Evolutionary conservation across 2,329 filamentous ascomycete species (phyloP).

Genomic region (Cadophora sp.): DNA sequence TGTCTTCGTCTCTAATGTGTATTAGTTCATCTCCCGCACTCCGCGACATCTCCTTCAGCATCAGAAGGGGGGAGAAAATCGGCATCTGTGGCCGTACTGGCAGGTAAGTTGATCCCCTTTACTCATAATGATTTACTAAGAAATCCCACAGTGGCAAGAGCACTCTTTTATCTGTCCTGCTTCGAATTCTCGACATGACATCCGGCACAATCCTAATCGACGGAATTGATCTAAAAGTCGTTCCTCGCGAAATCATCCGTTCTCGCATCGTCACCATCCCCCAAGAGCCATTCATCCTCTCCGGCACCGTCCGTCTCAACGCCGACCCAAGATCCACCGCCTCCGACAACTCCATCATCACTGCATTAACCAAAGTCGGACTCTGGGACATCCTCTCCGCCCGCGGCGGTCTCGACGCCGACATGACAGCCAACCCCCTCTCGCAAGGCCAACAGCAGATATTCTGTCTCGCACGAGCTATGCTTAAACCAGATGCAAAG

Average conservation of each 20-base stretch:
- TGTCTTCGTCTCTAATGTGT: constrained; percentile 18
- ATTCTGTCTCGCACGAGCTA: constrained; percentile 55
- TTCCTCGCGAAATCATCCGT: constrained; percentile 51
- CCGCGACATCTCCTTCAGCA: constrained; percentile 50
- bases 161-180: constrained; percentile 65
- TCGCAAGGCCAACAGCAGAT: constrained; percentile 54
- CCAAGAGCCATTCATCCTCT: constrained; percentile 52
- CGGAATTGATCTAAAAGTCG: constrained; percentile 48
- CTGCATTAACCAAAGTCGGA: constrained; percentile 66
- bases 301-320: constrained; percentile 45
- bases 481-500: constrained; percentile 46
- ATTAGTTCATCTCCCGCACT: constrained; percentile 31
- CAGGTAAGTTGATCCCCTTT: constrained; percentile 60
- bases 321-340: constrained; percentile 48
- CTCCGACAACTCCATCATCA: constrained; percentile 76
- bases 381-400: constrained; percentile 34
- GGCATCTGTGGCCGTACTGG: constrained; percentile 55
- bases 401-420: constrained; percentile 36
- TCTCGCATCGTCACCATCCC: constrained; percentile 51
- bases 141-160: constrained; percentile 54
- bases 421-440: constrained; percentile 67
- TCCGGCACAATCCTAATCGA: constrained; percentile 55
- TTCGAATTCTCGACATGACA: constrained; percentile 81
- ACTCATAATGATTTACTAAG: constrained; percentile 53
- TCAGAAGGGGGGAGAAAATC: constrained; percentile 58